Evolutionary conservation across 1,284 basidiomycete genomes (phyloP).

Genomic region (Rhizoctonia solani): DNA sequence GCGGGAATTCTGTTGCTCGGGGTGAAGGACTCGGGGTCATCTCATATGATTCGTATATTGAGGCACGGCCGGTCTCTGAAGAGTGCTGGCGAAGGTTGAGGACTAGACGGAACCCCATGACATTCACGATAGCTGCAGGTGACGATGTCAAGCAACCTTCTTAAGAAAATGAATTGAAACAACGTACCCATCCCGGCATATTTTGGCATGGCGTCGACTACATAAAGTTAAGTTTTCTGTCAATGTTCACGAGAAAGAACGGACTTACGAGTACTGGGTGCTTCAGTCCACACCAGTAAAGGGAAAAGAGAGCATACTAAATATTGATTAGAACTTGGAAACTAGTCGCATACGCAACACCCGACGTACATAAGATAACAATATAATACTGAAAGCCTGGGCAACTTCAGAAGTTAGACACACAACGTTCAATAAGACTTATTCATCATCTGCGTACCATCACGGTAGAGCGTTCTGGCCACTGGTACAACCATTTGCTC

Average conservation of each 20-base stretch:
- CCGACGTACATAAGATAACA: slow-evolving; percentile 17
- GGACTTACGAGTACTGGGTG: slow-evolving; percentile 20
- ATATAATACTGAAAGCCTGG: slow-evolving; percentile 27
- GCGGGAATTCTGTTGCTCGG: too few relatives aligned
- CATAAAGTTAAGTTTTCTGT: neutral
- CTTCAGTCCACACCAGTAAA: slow-evolving; percentile 14
- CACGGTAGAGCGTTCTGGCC: slow-evolving; percentile 4
- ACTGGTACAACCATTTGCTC: slow-evolving; percentile 2
- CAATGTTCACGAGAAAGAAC: neutral
- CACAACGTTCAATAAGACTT: neutral
- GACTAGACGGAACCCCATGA: slow-evolving; percentile 10
- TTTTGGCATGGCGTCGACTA: slow-evolving; percentile 22
- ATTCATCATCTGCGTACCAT: slow-evolving; percentile 4
- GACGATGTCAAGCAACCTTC: neutral
- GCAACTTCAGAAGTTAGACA: neutral
- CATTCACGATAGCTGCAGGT: slow-evolving; percentile 10
- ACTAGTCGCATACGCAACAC: neutral
- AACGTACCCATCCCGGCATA: slow-evolving; percentile 16
- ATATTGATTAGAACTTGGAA: neutral
- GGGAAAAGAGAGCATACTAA: slow-evolving; percentile 23
- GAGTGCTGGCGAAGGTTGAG: slow-evolving; percentile 21
- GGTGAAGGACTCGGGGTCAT: neutral
- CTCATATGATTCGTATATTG: slow-evolving; percentile 6
- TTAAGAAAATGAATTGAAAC: neutral
- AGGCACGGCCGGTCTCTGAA: neutral